Conservation (phyloP, 331 rosid genomes). For the Malus hybrid region DNA sequence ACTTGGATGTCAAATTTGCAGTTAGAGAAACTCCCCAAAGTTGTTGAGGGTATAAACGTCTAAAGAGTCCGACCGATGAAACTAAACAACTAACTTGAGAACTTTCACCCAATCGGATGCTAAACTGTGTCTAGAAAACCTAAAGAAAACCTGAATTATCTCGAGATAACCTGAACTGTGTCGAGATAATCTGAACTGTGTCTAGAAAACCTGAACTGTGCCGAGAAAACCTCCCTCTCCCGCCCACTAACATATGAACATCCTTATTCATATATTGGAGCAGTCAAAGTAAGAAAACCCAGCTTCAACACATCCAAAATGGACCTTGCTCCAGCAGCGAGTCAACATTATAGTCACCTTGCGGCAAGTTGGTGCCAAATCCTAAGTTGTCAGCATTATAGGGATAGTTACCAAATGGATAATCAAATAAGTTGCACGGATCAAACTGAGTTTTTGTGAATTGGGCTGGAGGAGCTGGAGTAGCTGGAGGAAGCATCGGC, state of each 20-base stretch:
- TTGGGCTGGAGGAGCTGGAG: too few relatives aligned
- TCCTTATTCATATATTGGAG: constrained; percentile 6
- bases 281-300: background rate
- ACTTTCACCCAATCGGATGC: background rate
- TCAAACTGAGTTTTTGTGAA: constrained; percentile 15
- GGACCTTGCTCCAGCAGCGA: constrained; percentile 22
- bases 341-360: constrained; percentile 14
- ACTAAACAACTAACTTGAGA: background rate
- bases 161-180: background rate
- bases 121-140: background rate
- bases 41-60: background rate
- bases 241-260: background rate
- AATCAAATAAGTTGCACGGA: constrained; percentile 18
- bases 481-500: too few relatives aligned
- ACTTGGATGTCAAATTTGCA: background rate
- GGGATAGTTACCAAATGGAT: constrained; percentile 13
- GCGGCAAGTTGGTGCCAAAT: constrained; percentile 18
- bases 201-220: too few relatives aligned
- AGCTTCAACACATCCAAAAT: constrained; percentile 16
- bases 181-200: too few relatives aligned
- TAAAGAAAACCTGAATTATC: too few relatives aligned
- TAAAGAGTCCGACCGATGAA: background rate
- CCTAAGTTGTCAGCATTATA: constrained; percentile 6
- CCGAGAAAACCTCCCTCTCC: background rate
- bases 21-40: background rate